Evolutionary conservation across 2,329 filamentous ascomycete species (phyloP).

Genomic region (Colletotrichum sp.): DNA sequence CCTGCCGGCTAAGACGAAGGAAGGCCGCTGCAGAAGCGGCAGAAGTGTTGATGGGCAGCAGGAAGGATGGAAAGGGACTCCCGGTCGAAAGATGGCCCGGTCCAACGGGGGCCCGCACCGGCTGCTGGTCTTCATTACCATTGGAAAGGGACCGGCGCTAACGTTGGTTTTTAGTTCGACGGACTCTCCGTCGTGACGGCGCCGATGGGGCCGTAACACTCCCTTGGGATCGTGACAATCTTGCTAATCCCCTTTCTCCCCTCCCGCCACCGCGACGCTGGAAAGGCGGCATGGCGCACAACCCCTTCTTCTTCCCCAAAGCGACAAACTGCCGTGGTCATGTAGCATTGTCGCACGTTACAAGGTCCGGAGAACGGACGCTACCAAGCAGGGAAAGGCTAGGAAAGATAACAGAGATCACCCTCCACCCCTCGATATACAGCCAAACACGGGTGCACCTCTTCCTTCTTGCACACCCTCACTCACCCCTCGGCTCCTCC

Average conservation of each 20-base stretch:
- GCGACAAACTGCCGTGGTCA: not conserved
- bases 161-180: not conserved
- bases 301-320: not conserved
- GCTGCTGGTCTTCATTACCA: not conserved
- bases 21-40: not conserved
- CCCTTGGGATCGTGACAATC: not conserved
- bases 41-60: not conserved
- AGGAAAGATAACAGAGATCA: not conserved
- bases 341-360: not conserved
- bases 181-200: conserved; percentile 5
- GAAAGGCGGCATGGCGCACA: not conserved
- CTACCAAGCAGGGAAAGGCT: not conserved
- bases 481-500: not conserved
- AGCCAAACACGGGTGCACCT: not conserved
- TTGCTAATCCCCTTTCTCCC: not conserved
- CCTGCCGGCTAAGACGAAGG: not conserved
- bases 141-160: conserved; percentile 6
- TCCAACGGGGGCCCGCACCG: not conserved
- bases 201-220: not conserved
- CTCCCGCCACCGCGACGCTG: conserved; percentile 5
- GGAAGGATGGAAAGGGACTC: not conserved
- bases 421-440: not conserved
- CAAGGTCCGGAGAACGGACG: not conserved
- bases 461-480: not conserved
- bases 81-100: not conserved